Conservation (phyloP, 106 monocot species). For the Dendrobium nobile region DNA sequence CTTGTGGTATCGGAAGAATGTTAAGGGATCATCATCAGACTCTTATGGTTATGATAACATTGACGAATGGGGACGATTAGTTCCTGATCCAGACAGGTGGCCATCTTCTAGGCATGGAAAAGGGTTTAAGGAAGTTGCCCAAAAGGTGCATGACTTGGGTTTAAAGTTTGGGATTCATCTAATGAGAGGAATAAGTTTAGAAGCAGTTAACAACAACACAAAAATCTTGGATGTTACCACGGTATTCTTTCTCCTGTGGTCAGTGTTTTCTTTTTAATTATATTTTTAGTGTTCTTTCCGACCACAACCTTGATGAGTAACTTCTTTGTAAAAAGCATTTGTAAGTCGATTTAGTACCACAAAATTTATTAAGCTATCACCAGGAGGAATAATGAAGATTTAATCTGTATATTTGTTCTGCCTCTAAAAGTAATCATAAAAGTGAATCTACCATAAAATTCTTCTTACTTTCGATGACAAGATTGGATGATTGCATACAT, state of each 20-base stretch:
- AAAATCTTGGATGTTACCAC: conserved; percentile 67
- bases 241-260: conserved; percentile 30
- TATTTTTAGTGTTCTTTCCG: background rate
- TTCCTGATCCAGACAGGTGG: conserved; percentile 76
- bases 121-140: conserved; percentile 60
- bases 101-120: conserved; percentile 61
- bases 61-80: conserved; percentile 74
- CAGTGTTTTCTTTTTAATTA: background rate
- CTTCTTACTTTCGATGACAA: background rate
- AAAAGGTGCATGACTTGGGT: conserved; percentile 80
- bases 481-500: background rate
- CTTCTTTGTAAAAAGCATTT: background rate
- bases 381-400: background rate
- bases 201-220: conserved; percentile 51
- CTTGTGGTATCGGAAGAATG: conserved; percentile 84
- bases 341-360: background rate
- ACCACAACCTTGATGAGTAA: background rate
- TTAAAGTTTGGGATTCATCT: conserved; percentile 93
- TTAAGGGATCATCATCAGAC: conserved; percentile 29
- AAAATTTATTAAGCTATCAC: background rate
- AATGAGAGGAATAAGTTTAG: conserved; percentile 84
- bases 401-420: background rate
- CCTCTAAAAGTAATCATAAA: background rate
- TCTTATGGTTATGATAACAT: conserved; percentile 70
- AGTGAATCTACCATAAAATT: background rate